phyloP scores from a whole-genome alignment of 345 rosid genomes.

The Crucihimalaya himalaica region DNA sequence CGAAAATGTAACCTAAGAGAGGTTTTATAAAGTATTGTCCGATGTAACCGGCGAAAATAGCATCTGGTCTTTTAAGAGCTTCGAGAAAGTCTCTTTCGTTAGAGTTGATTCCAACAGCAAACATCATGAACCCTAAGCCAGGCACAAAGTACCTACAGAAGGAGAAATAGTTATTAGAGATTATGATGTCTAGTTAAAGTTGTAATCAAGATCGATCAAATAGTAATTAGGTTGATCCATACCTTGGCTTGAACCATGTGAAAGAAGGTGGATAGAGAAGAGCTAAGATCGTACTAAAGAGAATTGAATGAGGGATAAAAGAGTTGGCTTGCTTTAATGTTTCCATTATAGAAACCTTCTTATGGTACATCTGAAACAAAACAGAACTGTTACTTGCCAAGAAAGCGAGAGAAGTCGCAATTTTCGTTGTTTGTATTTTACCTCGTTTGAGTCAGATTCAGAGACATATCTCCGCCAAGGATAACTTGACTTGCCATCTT shows the following conservation, averaged over 20 bases:
- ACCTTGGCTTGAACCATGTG: conserved; percentile 94
- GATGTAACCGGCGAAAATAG: conserved; percentile 66
- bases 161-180: background rate
- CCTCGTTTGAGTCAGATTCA: conserved; percentile 48
- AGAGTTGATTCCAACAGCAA: conserved; percentile 90
- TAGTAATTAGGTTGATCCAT: background rate
- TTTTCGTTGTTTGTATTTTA: conserved; percentile 26
- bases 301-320: conserved; percentile 71
- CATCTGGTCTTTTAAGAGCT: conserved; percentile 74
- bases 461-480: conserved; percentile 44
- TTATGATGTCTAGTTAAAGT: background rate
- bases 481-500: conserved; percentile 41
- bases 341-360: conserved; percentile 48
- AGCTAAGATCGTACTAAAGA: conserved; percentile 84
- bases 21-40: conserved; percentile 85
- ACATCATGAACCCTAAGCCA: conserved; percentile 87
- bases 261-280: conserved; percentile 87
- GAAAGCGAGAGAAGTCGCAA: background rate
- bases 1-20: conserved; percentile 75
- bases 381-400: conserved; percentile 14
- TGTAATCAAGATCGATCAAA: background rate
- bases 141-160: conserved; percentile 80
- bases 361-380: conserved; percentile 45
- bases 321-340: conserved; percentile 74
- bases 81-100: conserved; percentile 77